Conservation (phyloP, 768 basidiomycete genomes). For the Lactarius deliciosus region DNA sequence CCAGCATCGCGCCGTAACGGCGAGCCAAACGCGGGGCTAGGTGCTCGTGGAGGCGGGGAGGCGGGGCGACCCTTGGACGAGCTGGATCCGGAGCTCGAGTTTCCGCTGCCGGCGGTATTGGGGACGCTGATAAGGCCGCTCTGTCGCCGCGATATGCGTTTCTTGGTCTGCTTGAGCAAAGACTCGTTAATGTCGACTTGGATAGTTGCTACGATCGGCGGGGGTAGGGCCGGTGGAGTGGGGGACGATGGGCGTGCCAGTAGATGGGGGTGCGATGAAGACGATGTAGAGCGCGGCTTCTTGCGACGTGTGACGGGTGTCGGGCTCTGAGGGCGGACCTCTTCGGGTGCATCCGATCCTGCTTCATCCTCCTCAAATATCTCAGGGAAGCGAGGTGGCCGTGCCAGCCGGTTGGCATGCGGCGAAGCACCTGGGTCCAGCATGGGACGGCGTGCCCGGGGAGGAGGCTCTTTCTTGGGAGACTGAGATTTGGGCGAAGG, state of each 20-base stretch:
- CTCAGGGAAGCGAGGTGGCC: conserved; percentile 62
- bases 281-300: conserved; percentile 43
- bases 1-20: conserved; percentile 56
- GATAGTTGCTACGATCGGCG: conserved; percentile 30
- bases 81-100: conserved; percentile 37
- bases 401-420: conserved; percentile 56
- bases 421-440: conserved; percentile 47
- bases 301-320: conserved; percentile 44
- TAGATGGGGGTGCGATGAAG: conserved; percentile 46
- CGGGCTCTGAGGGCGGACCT: conserved; percentile 41
- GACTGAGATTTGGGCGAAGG: conserved; percentile 40
- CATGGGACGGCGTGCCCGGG: conserved; percentile 45
- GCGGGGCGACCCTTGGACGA: conserved; percentile 36
- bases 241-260: conserved; percentile 45
- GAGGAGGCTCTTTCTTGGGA: conserved; percentile 43
- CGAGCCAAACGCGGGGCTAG: conserved; percentile 69
- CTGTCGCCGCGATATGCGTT: conserved; percentile 41
- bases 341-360: conserved; percentile 43
- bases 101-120: conserved; percentile 6
- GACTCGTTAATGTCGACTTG: conserved; percentile 38
- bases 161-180: conserved; percentile 37
- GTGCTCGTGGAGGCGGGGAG: conserved; percentile 50
- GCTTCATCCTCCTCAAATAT: conserved; percentile 70
- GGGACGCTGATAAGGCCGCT: conserved; percentile 52
- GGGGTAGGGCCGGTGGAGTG: conserved; percentile 34